Base-by-base conservation (phyloP, 805 yeast genomes). In the Candida alai region DNA sequence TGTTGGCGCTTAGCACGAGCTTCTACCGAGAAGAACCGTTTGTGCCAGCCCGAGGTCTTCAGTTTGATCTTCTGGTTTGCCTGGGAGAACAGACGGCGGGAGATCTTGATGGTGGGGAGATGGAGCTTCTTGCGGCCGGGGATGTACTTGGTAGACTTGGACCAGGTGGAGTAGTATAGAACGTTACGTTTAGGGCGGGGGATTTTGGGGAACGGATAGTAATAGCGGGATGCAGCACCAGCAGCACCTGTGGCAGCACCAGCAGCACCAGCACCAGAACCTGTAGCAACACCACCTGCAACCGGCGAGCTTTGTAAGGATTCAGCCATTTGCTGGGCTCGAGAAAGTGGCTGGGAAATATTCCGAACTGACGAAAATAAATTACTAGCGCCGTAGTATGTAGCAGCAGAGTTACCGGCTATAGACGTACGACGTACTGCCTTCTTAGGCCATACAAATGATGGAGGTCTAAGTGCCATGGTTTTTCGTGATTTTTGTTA, bases 121-220 rank as follows among this genome's bases (percentile, higher is more conserved):
- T 40, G 43, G 29, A 48, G 28, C 24, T 27, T 39, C 28, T 43
- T 43, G 28, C 39, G 37, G 19, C 37, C 30, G 10, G 50, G 46
- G 12, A 45, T 30, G 19, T 53, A 40, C 39, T 47, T 47, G 39
- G 51, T 17, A 44, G 59, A 47, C 47, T 49, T 49, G 39, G 65
- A 51, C 57, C 73, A 68, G 14, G 67, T 56, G 30, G 70, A 66
- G 53, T 74, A 74, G 51, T 74, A 74, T 29, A 73, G 60, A 1
- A 68, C 70, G 34, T 68, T 71, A 42, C 79, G 54, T 51, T 73
- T 76, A 5, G 82, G 79, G 37, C 79, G 59, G 3, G 81, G 79
- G 32, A 76, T 71, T 43, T 62, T 62, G 1, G 81, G 79, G 46
- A 76, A 72, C 10, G 57, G 61, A 40, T 71, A 68, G 39, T 53